These are phyloP conservation scores for Phyllosticta paracitricarpa DNA, from an alignment of 2,329 filamentous ascomycete species.

Conservation along the genomic window DNA sequence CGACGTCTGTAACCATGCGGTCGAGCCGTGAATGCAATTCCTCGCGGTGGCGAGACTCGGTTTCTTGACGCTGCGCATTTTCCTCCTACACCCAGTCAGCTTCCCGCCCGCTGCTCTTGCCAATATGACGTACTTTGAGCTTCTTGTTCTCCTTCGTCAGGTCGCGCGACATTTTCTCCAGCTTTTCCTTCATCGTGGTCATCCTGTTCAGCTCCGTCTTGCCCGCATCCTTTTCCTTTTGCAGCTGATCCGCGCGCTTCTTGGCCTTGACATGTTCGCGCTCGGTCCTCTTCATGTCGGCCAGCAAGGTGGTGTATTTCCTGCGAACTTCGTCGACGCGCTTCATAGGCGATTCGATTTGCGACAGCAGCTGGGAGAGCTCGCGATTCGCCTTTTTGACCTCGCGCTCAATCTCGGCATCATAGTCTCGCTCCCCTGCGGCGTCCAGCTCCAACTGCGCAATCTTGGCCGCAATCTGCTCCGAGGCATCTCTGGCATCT, in stretches of 20 bases:
- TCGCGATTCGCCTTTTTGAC: constrained; percentile 91
- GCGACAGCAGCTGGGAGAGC: constrained; percentile 70
- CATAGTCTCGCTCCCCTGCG: constrained; percentile 88
- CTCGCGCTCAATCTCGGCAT: constrained; percentile 91
- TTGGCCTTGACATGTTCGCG: constrained; percentile 93
- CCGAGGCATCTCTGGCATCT: constrained; percentile 82
- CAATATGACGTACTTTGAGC: constrained; percentile 60
- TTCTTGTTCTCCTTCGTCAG: constrained; percentile 97
- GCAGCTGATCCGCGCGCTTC: constrained; percentile 83
- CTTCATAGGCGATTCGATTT: constrained; percentile 83
- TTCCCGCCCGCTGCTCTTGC: not conserved
- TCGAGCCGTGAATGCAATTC: constrained; percentile 81
- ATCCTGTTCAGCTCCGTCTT: constrained; percentile 85
- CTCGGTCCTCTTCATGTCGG: constrained; percentile 92
- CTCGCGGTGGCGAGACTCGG: constrained; percentile 69
- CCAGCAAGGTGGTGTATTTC: constrained; percentile 81
- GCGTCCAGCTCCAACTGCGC: constrained; percentile 91
- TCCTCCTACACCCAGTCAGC: constrained; percentile 53
- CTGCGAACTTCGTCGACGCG: constrained; percentile 86
- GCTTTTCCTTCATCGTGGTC: constrained; percentile 82
- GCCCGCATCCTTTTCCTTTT: constrained; percentile 91
- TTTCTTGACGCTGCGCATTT: constrained; percentile 75
- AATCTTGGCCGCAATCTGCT: constrained; percentile 85
- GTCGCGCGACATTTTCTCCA: constrained; percentile 92
- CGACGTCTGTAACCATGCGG: constrained; percentile 69